phyloP scores from a whole-genome alignment of 2,329 filamentous ascomycete genomes.

The Aspergillus eucalypticola region DNA sequence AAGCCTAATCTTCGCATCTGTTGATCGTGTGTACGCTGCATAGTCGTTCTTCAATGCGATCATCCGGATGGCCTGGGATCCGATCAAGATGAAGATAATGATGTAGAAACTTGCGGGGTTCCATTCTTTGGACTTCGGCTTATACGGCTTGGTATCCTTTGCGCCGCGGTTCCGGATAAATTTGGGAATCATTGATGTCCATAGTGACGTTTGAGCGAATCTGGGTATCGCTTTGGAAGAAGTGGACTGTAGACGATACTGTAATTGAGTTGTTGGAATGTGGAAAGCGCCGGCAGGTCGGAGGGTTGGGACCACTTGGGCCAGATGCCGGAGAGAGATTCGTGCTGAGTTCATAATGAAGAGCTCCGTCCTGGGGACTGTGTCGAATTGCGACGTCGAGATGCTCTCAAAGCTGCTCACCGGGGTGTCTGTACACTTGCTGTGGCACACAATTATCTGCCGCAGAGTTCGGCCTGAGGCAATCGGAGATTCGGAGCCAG shows the following conservation, averaged over 20 bases:
- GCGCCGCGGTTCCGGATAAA: slow-evolving; percentile 42
- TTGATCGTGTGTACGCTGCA: slow-evolving; percentile 69
- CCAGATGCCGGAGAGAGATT: slow-evolving; percentile 12
- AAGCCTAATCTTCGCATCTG: slow-evolving; percentile 75
- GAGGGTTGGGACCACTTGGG: slow-evolving; percentile 12
- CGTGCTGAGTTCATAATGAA: slow-evolving; percentile 20
- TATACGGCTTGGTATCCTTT: slow-evolving; percentile 29
- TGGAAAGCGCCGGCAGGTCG: slow-evolving; percentile 38
- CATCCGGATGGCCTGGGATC: slow-evolving; percentile 93
- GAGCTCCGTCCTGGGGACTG: slow-evolving; percentile 13
- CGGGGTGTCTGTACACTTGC: not conserved
- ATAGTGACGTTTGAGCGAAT: slow-evolving; percentile 62
- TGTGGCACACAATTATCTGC: not conserved
- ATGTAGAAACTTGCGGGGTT: slow-evolving; percentile 84
- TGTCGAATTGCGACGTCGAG: slow-evolving; percentile 2
- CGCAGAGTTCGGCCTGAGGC: slow-evolving; percentile 12
- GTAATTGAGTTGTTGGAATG: slow-evolving; percentile 62
- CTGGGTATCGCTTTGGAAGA: slow-evolving; percentile 43
- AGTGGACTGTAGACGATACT: slow-evolving; percentile 24
- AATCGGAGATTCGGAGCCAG: slow-evolving; percentile 6
- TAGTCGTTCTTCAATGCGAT: slow-evolving; percentile 77
- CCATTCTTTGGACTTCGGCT: slow-evolving; percentile 62
- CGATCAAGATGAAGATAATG: slow-evolving; percentile 80
- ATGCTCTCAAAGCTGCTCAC: not conserved
- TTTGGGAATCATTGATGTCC: slow-evolving; percentile 70